Conservation (phyloP, 78 protist species). For the Emiliania huxleyi region DNA sequence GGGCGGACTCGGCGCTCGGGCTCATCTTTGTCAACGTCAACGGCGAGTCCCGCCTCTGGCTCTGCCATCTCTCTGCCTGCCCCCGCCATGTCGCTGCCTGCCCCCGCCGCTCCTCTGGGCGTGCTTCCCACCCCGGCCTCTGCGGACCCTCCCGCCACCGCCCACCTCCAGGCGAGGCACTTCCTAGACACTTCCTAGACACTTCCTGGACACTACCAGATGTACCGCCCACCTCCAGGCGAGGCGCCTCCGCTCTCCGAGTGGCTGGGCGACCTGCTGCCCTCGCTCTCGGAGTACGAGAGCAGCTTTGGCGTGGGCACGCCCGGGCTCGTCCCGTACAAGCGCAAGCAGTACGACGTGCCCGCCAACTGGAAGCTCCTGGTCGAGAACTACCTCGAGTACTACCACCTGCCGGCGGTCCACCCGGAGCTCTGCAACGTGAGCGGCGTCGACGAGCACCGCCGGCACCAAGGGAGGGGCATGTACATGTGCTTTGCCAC, state of each 20-base stretch:
- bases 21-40: background rate
- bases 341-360: background rate
- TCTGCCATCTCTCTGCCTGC: no score
- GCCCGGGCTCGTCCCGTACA: background rate
- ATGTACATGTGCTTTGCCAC: conserved; percentile 15
- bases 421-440: conserved; percentile 13
- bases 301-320: background rate
- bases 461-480: background rate
- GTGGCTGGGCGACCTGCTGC: background rate
- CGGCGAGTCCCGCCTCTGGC: no score
- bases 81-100: no score
- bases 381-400: background rate
- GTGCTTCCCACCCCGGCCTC: no score
- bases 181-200: no score
- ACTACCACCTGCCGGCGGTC: conserved; percentile 18
- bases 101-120: no score
- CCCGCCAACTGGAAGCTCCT: background rate
- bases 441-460: background rate
- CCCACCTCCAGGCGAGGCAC: no score
- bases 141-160: no score
- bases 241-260: conserved; percentile 7
- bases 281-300: background rate
- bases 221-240: no score
- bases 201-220: no score
- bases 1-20: background rate